A percentile compares a stretch with the other conserved stretches of the same genome.
These are phyloP conservation scores for Fistulifera solaris DNA, from an alignment of 108 stramenopile species.

Conservation along the genomic window DNA sequence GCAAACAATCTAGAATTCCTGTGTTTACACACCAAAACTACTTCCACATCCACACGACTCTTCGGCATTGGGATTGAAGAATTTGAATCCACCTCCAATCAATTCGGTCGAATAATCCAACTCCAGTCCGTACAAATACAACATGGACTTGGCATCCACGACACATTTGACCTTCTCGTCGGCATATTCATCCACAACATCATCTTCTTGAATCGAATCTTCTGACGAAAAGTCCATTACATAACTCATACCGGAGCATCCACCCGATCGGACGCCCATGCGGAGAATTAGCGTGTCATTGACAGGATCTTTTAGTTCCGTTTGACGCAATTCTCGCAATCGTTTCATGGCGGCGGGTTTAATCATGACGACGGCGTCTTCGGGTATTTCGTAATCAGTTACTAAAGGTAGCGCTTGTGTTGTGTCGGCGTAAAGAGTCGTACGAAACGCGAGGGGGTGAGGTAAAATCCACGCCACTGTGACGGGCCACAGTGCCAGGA, in stretches of 20 bases:
- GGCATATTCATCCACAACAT: slow-evolving; percentile 64
- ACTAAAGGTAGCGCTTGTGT: not conserved
- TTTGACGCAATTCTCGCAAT: slow-evolving; percentile 65
- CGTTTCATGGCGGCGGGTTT: slow-evolving; percentile 76
- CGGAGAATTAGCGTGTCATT: slow-evolving; percentile 47
- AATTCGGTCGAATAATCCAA: slow-evolving; percentile 92
- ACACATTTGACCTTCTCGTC: slow-evolving; percentile 76
- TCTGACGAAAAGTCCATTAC: slow-evolving; percentile 87
- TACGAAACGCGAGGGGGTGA: too few species aligned
- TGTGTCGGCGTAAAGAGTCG: not conserved
- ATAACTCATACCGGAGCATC: slow-evolving; percentile 90
- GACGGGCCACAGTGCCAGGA: too few species aligned
- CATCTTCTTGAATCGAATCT: slow-evolving; percentile 76
- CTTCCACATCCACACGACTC: slow-evolving; percentile 90
- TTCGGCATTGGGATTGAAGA: slow-evolving; percentile 97
- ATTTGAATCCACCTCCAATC: slow-evolving; percentile 93
- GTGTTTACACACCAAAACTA: slow-evolving; percentile 86
- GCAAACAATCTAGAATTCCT: too few species aligned
- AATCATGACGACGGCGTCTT: slow-evolving; percentile 69
- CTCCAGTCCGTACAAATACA: slow-evolving; percentile 93
- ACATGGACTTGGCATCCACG: slow-evolving; percentile 87
- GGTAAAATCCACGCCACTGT: too few species aligned
- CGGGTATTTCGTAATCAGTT: slow-evolving; percentile 37
- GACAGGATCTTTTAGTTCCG: slow-evolving; percentile 20
- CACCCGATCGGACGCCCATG: slow-evolving; percentile 94